Percentiles rank a stretch among this genome's conserved stretches.
phyloP scores from a whole-genome alignment of 2,329 filamentous ascomycete genomes.

The Alternaria sp. region DNA sequence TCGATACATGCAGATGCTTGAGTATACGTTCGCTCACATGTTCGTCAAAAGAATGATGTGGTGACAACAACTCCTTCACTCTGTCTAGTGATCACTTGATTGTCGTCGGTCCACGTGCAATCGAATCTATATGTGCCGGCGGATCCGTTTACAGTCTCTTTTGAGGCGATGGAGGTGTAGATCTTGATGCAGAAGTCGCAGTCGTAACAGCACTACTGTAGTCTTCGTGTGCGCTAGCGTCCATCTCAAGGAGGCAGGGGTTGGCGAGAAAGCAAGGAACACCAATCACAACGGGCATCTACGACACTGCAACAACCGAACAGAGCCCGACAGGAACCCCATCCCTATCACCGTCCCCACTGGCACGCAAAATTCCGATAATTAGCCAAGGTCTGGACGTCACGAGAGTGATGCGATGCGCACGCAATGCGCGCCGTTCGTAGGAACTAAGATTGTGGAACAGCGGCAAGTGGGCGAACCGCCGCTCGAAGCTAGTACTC shows the following conservation, averaged over 20 bases:
- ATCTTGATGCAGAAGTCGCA: not conserved
- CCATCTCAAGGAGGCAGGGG: no score
- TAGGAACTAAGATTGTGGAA: not conserved
- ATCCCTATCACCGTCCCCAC: not conserved
- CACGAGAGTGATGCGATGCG: not conserved
- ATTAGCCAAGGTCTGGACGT: not conserved
- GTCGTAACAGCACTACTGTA: not conserved
- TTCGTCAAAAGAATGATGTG: not conserved
- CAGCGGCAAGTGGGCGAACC: not conserved
- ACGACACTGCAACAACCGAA: not conserved
- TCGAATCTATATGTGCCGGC: not conserved
- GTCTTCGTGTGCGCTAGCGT: no score
- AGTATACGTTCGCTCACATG: not conserved
- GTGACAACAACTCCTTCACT: not conserved
- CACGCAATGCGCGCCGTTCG: not conserved
- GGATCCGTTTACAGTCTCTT: not conserved
- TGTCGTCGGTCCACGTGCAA: not conserved
- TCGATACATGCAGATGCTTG: not conserved
- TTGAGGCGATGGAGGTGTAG: no score
- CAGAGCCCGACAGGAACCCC: not conserved
- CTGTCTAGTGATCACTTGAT: not conserved
- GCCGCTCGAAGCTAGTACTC: not conserved
- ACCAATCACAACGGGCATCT: not conserved
- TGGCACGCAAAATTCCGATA: not conserved
- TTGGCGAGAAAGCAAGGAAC: not conserved